Evolutionary conservation across 495 filamentous ascomycete species (phyloP).

Genomic region (Recurvomyces mirabilis): DNA sequence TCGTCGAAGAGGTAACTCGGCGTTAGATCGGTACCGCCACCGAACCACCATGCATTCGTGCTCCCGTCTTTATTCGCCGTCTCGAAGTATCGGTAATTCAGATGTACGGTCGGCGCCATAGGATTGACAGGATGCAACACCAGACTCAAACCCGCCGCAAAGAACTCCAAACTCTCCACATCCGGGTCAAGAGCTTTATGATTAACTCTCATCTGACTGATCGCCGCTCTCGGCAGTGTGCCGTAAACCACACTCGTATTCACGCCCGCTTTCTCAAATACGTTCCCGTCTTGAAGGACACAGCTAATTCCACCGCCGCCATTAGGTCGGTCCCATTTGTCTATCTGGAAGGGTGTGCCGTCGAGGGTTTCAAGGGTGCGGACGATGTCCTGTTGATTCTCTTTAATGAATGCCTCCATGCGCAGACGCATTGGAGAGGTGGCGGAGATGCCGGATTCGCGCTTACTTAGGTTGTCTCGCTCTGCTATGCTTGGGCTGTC

Average conservation of each 20-base stretch:
- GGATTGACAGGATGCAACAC: constrained; percentile 90
- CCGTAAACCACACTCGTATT: constrained; percentile 93
- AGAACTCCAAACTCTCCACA: constrained; percentile 77
- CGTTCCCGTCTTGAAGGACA: constrained; percentile 87
- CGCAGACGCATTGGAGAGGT: constrained; percentile 90
- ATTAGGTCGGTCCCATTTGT: constrained; percentile 79
- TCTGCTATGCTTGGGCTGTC: constrained; percentile 61
- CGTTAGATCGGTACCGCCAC: constrained; percentile 88
- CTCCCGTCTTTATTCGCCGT: constrained; percentile 64
- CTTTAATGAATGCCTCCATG: constrained; percentile 92
- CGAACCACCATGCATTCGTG: constrained; percentile 91
- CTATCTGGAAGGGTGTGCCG: constrained; percentile 62
- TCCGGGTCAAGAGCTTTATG: constrained; percentile 80
- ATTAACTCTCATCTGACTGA: constrained; percentile 86
- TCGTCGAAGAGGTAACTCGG: constrained; percentile 93
- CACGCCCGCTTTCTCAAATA: constrained; percentile 97
- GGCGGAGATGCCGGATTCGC: constrained; percentile 52
- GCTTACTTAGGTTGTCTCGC: constrained; percentile 54
- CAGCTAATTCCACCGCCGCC: constrained; percentile 83
- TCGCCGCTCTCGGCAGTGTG: constrained; percentile 73
- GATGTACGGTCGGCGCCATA: constrained; percentile 92
- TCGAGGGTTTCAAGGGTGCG: constrained; percentile 69
- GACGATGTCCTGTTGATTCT: constrained; percentile 80
- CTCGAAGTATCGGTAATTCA: constrained; percentile 99
- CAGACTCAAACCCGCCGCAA: constrained; percentile 83